A percentile compares a stretch with the other conserved stretches of the same genome.
These are phyloP conservation scores for Trypethelium eluteriae DNA, from an alignment of 495 filamentous ascomycete genomes.

Conservation along the genomic window DNA sequence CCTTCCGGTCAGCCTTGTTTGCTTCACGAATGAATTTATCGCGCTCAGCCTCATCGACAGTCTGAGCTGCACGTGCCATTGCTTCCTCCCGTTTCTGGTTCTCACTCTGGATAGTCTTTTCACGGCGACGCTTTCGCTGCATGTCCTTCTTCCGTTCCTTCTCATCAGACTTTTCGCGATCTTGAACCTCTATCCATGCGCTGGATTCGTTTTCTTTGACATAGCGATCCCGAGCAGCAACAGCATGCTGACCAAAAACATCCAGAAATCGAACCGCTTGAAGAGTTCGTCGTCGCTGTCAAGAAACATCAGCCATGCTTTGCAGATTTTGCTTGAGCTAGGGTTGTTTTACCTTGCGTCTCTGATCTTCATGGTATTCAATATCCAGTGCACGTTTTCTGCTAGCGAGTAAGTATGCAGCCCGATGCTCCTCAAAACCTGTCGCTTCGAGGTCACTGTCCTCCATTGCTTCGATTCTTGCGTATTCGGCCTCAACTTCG, in stretches of 20 bases:
- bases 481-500: slow-evolving; percentile 56
- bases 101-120: slow-evolving; percentile 84
- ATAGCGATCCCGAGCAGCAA: neutral
- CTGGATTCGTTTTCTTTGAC: slow-evolving; percentile 2
- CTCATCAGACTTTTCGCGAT: slow-evolving; percentile 50
- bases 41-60: slow-evolving; percentile 70
- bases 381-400: slow-evolving; percentile 47
- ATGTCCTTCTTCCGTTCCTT: slow-evolving; percentile 99
- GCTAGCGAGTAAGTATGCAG: slow-evolving; percentile 46
- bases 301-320: neutral
- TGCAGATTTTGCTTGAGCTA: neutral
- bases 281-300: neutral
- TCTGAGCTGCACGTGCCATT: slow-evolving; percentile 61
- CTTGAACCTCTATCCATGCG: slow-evolving; percentile 23
- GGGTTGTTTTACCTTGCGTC: slow-evolving; percentile 28
- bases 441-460: slow-evolving; percentile 55
- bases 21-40: slow-evolving; percentile 71
- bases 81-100: slow-evolving; percentile 79
- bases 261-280: neutral
- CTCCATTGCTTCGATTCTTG: slow-evolving; percentile 58
- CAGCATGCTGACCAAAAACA: slow-evolving; percentile 4
- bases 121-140: slow-evolving; percentile 92
- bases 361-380: slow-evolving; percentile 20
- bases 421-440: slow-evolving; percentile 52
- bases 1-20: slow-evolving; percentile 79